A percentile compares a stretch with the other conserved stretches of the same genome.
These are phyloP conservation scores for Trypanosoma scelopori DNA, from an alignment of 208 protist genomes.

Conservation along the genomic window DNA sequence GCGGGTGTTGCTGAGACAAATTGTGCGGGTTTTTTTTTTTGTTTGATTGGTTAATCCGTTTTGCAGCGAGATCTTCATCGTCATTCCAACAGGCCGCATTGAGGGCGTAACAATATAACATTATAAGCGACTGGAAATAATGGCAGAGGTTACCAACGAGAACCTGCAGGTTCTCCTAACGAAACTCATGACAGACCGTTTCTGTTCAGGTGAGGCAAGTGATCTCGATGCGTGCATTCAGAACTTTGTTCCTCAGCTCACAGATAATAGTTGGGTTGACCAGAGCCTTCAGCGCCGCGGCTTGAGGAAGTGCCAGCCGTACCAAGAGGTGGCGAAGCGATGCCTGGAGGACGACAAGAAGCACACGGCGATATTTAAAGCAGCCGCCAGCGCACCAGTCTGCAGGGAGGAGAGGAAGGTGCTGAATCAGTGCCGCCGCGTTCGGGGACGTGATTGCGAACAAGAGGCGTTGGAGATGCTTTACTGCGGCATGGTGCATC, in stretches of 20 bases:
- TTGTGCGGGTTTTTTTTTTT: neutral
- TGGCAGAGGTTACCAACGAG: conserved; percentile 71
- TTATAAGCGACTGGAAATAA: too few relatives aligned
- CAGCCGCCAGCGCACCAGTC: conserved; percentile 51
- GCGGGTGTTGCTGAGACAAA: too few relatives aligned
- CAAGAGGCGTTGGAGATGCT: conserved; percentile 74
- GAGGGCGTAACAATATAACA: neutral
- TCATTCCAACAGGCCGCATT: neutral
- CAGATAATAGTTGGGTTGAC: conserved; percentile 76
- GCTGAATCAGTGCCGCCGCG: conserved; percentile 54
- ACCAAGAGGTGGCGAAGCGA: conserved; percentile 54
- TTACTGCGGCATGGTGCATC: conserved; percentile 84
- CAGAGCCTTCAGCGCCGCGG: conserved; percentile 78
- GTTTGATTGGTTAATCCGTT: conserved; percentile 9
- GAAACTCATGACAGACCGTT: conserved; percentile 83
- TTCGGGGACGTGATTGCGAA: conserved; percentile 64
- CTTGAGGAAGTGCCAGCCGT: conserved; percentile 68
- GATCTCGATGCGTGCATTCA: conserved; percentile 85
- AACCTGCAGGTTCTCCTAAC: conserved; percentile 84
- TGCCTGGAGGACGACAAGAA: conserved; percentile 85
- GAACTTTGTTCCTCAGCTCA: conserved; percentile 80
- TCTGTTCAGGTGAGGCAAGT: conserved; percentile 63
- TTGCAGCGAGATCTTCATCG: neutral
- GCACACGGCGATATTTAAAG: conserved; percentile 69
- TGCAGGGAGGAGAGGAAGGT: conserved; percentile 63